Percentiles rank a stretch among this genome's conserved stretches.
Evolutionary conservation across 169 alveolate species (phyloP).

Genomic region (Plasmodium malariae): DNA sequence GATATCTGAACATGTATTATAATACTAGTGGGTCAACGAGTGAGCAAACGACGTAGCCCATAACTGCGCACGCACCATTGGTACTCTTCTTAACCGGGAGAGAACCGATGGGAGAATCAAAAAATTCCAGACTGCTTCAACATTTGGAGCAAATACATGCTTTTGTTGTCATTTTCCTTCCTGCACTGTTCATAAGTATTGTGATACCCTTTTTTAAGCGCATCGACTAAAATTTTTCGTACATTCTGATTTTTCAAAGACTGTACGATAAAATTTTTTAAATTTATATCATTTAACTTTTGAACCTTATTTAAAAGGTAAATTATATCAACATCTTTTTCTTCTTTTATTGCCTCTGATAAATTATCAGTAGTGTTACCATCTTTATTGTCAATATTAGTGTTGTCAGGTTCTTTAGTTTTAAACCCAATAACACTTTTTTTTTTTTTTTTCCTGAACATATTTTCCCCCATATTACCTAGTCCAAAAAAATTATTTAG

Average conservation of each 20-base stretch:
- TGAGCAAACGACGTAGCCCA: too few relatives aligned
- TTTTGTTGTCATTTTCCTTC: conserved; percentile 57
- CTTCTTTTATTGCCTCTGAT: conserved; percentile 59
- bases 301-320: conserved; percentile 58
- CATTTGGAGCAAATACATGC: conserved; percentile 74
- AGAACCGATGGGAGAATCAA: too few relatives aligned
- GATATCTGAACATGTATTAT: too few relatives aligned
- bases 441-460: conserved; percentile 44
- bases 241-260: conserved; percentile 64
- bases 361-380: conserved; percentile 1
- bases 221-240: conserved; percentile 60
- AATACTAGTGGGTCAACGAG: too few relatives aligned
- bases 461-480: conserved; percentile 57
- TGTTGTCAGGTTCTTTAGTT: conserved; percentile 26
- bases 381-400: not conserved
- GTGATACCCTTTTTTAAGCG: conserved; percentile 69
- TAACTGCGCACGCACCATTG: too few relatives aligned
- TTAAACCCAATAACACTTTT: conserved; percentile 72
- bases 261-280: conserved; percentile 72
- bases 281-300: conserved; percentile 57
- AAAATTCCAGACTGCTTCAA: conserved; percentile 66
- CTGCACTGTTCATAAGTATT: conserved; percentile 52
- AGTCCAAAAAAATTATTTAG: conserved; percentile 67
- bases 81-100: too few relatives aligned
- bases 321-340: conserved; percentile 66